phyloP scores from a whole-genome alignment of 805 yeast species.

The Pichia manshurica region DNA sequence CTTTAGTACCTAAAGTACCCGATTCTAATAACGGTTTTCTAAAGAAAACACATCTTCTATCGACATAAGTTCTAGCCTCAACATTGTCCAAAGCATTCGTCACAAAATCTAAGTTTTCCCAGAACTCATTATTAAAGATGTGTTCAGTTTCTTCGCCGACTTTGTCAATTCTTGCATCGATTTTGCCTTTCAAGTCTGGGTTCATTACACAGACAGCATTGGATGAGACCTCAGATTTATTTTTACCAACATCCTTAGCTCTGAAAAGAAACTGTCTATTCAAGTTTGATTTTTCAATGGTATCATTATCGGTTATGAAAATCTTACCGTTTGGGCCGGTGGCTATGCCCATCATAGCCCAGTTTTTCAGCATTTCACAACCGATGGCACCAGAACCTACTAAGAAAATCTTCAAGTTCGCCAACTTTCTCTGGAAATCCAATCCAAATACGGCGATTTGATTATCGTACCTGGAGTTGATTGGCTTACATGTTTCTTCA shows the following conservation, averaged over 20 bases:
- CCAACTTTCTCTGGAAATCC: constrained; percentile 63
- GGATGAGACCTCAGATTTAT: constrained; percentile 88
- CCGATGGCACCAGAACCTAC: constrained; percentile 99
- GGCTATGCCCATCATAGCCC: constrained; percentile 97
- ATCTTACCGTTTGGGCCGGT: constrained; percentile 86
- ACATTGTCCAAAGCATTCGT: constrained; percentile 97
- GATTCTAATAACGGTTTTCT: constrained; percentile 88
- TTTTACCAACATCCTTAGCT: constrained; percentile 87
- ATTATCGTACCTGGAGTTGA: constrained; percentile 82
- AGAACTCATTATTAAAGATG: constrained; percentile 77
- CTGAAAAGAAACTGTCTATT: constrained; percentile 96
- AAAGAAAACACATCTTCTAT: constrained; percentile 91
- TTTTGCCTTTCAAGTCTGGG: constrained; percentile 73
- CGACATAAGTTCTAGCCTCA: constrained; percentile 97
- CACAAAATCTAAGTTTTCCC: constrained; percentile 80
- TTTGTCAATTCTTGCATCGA: constrained; percentile 72
- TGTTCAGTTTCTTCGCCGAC: constrained; percentile 92
- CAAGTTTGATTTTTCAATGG: constrained; percentile 91
- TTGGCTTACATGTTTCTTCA: constrained; percentile 67
- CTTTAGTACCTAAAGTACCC: constrained; percentile 97
- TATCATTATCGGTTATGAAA: constrained; percentile 84
- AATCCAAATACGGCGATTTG: constrained; percentile 93
- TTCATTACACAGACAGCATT: constrained; percentile 80
- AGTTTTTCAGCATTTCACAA: constrained; percentile 95
- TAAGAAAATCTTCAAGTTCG: constrained; percentile 76